These are phyloP conservation scores for Eleusine coracana DNA, from an alignment of 176 grass and related monocot genomes.

Conservation along the genomic window DNA sequence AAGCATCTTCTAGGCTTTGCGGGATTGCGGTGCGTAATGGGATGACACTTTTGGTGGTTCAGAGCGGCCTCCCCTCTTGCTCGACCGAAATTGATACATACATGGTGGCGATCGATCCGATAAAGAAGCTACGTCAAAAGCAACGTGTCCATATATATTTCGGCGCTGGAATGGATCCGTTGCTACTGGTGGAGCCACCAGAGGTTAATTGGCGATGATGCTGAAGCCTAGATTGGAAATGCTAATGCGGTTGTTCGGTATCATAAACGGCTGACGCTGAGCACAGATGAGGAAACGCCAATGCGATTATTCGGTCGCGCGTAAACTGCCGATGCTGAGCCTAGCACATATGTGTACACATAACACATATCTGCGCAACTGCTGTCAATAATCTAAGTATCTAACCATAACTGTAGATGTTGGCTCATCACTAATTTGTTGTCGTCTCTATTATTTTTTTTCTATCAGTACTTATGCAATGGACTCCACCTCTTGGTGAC, in stretches of 20 bases:
- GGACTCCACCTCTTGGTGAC: no score
- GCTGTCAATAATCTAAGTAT: no score
- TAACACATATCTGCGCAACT: no score
- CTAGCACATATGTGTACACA: no score
- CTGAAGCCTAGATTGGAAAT: neutral
- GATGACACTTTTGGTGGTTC: constrained; percentile 27
- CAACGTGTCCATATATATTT: neutral
- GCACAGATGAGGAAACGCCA: no score
- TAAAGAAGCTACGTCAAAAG: neutral
- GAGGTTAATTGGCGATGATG: neutral
- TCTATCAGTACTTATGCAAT: no score
- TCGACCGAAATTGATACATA: neutral
- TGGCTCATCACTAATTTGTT: no score
- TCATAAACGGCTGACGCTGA: neutral
- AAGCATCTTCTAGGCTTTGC: neutral
- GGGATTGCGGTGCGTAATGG: constrained; percentile 9
- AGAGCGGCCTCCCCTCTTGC: neutral
- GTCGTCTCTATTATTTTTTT: no score
- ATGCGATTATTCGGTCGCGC: no score
- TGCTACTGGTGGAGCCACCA: neutral
- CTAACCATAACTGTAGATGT: no score
- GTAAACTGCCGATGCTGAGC: no score
- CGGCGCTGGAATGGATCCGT: neutral
- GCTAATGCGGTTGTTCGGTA: constrained; percentile 31
- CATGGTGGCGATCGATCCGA: neutral